phyloP scores from a whole-genome alignment of 495 filamentous ascomycete species.

The Aspergillus ellipticus region DNA sequence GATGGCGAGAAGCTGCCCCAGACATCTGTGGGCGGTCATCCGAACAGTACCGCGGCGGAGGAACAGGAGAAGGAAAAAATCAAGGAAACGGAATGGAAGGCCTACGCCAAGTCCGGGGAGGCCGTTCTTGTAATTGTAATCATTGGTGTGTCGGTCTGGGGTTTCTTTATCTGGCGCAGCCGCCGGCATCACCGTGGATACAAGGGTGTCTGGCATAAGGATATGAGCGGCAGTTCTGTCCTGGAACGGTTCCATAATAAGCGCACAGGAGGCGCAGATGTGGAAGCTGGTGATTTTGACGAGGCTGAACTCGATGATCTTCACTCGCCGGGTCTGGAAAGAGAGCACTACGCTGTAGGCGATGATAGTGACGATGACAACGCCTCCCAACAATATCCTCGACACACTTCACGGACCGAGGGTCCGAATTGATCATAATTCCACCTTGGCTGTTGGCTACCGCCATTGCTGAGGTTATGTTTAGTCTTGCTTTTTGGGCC shows the following conservation, averaged over 20 bases:
- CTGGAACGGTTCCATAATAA: slow-evolving; percentile 43
- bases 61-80: slow-evolving; percentile 72
- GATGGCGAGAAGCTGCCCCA: slow-evolving; percentile 83
- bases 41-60: slow-evolving; percentile 71
- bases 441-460: neutral
- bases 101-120: slow-evolving; percentile 89
- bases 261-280: slow-evolving; percentile 49
- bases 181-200: slow-evolving; percentile 54
- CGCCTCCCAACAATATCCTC: slow-evolving; percentile 10
- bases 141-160: slow-evolving; percentile 73
- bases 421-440: slow-evolving; percentile 10
- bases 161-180: slow-evolving; percentile 79
- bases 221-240: slow-evolving; percentile 30
- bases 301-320: slow-evolving; percentile 82
- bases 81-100: slow-evolving; percentile 83
- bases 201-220: slow-evolving; percentile 35
- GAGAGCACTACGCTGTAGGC: slow-evolving; percentile 42
- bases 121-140: slow-evolving; percentile 82
- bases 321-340: slow-evolving; percentile 42
- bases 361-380: slow-evolving; percentile 43
- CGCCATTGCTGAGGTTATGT: neutral
- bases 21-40: slow-evolving; percentile 82
- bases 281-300: slow-evolving; percentile 87
- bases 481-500: neutral
- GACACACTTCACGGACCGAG: slow-evolving; percentile 2